Conservation (phyloP, 495 filamentous ascomycete species). For the Chaetomidium leptoderma region DNA sequence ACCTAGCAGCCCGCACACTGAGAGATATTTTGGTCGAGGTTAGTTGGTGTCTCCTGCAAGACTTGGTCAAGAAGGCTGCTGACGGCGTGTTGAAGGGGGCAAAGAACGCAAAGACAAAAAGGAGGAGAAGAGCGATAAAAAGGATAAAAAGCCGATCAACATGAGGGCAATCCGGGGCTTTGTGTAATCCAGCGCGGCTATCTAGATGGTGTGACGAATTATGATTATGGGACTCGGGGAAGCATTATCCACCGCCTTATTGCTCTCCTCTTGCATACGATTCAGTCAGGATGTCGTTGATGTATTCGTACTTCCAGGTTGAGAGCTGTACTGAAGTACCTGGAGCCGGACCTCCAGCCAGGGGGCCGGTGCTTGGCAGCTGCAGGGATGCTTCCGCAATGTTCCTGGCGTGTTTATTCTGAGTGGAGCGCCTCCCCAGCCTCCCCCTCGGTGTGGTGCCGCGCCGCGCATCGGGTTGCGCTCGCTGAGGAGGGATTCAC, state of each 20-base stretch:
- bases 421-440: conserved; percentile 20
- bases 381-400: conserved; percentile 4
- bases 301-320: too few species aligned
- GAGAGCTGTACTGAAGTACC: too few species aligned
- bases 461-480: neutral
- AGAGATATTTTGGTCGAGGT: conserved; percentile 46
- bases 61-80: conserved; percentile 26
- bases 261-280: too few species aligned
- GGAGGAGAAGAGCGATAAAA: conserved; percentile 46
- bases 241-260: too few species aligned
- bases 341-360: conserved; percentile 10
- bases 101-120: conserved; percentile 53
- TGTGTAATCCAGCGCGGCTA: conserved; percentile 26
- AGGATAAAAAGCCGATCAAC: conserved; percentile 47
- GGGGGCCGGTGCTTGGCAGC: conserved; percentile 6
- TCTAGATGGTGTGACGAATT: neutral
- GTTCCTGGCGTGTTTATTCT: conserved; percentile 10
- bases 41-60: conserved; percentile 27
- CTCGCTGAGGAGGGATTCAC: conserved; percentile 5
- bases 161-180: conserved; percentile 50
- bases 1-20: conserved; percentile 36
- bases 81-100: conserved; percentile 41
- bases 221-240: neutral
- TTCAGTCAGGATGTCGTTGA: too few species aligned
- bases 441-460: conserved; percentile 13